Evolutionary conservation across 495 filamentous ascomycete genomes (phyloP), one percentile per base, ranked within the genome.

Genomic region (Aspergillus mulundensis): DNA sequence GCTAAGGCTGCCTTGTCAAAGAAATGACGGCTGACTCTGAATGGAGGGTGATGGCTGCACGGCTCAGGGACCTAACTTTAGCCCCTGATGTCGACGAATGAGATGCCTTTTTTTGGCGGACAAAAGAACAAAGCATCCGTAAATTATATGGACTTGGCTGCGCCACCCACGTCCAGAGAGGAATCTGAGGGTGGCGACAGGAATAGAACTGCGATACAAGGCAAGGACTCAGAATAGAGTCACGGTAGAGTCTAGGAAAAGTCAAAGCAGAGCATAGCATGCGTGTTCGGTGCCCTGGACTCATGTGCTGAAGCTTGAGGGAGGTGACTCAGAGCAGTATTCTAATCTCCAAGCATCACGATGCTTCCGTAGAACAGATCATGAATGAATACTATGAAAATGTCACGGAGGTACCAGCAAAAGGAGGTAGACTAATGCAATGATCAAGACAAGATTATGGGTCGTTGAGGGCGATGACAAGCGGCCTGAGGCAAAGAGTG

Each of bases 111-210:
- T 8, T 40, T 18, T 40, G 15, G n/a, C n/a, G 38, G n/a, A 40
- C 38, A 24, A 28, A 30, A 42, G 32, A 40, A 47, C 12, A 49
- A 41, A 25, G 16, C 5, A n/a, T n/a, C n/a, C n/a, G n/a, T n/a
- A 50, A 38, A 45, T 23, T 15, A 32, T 38, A 46, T 23, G 30
- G 47, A 30, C 12, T 43, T 36, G 24, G 57, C 58, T 59, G 61
- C 57, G 61, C 61, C 61, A 63, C 61, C 57, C 43, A 48, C 49
- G 28, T 19, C n/a, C 44, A 18, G 34, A n/a, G 25, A 59, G 43
- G 38, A 50, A 57, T 54, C 49, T 51, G 47, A 63, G 49, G 62
- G 58, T 64, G 62, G 62, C 62, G 38, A 64, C 58, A 49, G 57
- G 58, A 53, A 53, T 47, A 47, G 50, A 56, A 34, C 11, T 2